Conservation (phyloP, 306 rosid species). For the Gillenia trifoliata region DNA sequence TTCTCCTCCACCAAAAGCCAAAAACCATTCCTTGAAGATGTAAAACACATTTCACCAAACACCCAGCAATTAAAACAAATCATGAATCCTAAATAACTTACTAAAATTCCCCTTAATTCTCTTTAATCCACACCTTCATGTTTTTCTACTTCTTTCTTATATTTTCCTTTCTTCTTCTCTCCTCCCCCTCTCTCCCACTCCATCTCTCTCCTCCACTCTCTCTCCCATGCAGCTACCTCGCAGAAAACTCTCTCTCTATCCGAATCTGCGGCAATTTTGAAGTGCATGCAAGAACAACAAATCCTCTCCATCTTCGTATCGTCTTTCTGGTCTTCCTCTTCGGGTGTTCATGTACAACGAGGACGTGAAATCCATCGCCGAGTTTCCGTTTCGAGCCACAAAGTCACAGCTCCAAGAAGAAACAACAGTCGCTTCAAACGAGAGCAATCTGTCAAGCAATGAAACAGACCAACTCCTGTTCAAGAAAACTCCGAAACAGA, state of each 20-base stretch:
- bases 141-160: slow-evolving; percentile 35
- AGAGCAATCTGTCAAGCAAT: slow-evolving; percentile 6
- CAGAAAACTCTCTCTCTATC: slow-evolving; percentile 37
- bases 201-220: no score
- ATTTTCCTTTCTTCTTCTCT: slow-evolving; percentile 26
- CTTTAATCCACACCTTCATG: slow-evolving; percentile 12
- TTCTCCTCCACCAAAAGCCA: slow-evolving; percentile 45
- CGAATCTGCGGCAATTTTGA: slow-evolving; percentile 60
- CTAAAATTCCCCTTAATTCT: slow-evolving; percentile 1
- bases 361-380: slow-evolving; percentile 67
- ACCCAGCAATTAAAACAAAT: slow-evolving; percentile 43
- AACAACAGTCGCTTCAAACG: background rate
- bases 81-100: background rate
- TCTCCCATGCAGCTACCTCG: slow-evolving; percentile 48
- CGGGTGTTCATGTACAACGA: slow-evolving; percentile 86
- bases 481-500: slow-evolving; percentile 17
- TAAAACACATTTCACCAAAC: slow-evolving; percentile 74
- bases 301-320: slow-evolving; percentile 54
- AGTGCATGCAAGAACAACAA: slow-evolving; percentile 56
- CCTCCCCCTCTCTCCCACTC: slow-evolving; percentile 11
- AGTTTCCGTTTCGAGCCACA: slow-evolving; percentile 57
- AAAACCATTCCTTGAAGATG: slow-evolving; percentile 44
- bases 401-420: slow-evolving; percentile 47
- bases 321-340: slow-evolving; percentile 58
- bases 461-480: slow-evolving; percentile 11